Conservation (phyloP, 345 rosid genomes). For the Eucalyptus cloeziana region DNA sequence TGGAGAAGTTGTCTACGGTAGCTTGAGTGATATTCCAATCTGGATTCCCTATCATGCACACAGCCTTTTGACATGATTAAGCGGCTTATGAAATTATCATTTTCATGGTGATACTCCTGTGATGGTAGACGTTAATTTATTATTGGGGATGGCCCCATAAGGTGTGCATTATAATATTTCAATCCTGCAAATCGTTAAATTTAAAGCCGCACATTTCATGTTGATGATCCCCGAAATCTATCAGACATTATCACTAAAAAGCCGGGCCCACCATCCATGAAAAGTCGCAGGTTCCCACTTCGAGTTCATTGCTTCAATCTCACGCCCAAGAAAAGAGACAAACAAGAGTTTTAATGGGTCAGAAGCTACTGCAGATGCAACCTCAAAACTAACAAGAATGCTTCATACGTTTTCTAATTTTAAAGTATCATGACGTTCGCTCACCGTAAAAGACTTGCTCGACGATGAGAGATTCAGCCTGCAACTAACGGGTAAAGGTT, state of each 20-base stretch:
- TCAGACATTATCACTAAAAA: not conserved
- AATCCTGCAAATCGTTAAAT: not conserved
- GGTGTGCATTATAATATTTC: too few species aligned
- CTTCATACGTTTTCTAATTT: too few species aligned
- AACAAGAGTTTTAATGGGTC: not conserved
- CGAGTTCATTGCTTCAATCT: not conserved
- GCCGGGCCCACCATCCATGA: not conserved
- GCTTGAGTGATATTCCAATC: too few species aligned
- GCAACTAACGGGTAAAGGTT: not conserved
- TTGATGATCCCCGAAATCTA: not conserved
- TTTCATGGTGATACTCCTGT: too few species aligned
- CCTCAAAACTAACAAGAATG: not conserved
- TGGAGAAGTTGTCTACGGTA: accelerated
- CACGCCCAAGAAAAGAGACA: not conserved
- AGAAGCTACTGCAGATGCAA: not conserved
- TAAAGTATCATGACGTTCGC: not conserved
- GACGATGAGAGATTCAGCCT: not conserved
- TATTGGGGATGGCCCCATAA: too few species aligned
- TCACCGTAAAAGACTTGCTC: not conserved
- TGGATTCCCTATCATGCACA: too few species aligned
- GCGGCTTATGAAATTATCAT: too few species aligned
- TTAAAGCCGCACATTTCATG: too few species aligned
- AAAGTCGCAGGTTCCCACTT: not conserved
- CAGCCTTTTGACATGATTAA: too few species aligned
- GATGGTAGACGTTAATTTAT: too few species aligned